Evolutionary conservation across 1,284 basidiomycete genomes (phyloP), one percentile per base, ranked within the genome.

Genomic region (Cryptococcus amylolentus): DNA sequence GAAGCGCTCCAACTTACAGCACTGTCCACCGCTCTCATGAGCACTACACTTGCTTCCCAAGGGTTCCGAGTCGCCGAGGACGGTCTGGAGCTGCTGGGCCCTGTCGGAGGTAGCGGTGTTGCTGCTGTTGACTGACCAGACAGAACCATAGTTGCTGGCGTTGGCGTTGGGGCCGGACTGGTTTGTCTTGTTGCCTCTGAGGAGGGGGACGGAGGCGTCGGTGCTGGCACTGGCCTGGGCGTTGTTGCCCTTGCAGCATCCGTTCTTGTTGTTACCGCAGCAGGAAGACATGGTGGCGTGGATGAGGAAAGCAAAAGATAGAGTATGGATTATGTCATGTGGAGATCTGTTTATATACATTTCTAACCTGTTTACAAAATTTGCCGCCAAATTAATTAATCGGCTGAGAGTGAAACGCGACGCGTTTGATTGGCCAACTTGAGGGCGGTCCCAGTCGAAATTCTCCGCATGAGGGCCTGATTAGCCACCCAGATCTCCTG

Each of bases 31-130:
- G 10, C 57, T 62, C 28, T 63, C 59, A 41, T 63, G 61, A 39
- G 68, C 71, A 16, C 66, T 71, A 52, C 73, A 76, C 61, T 76
- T 76, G 56, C 66, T 65, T 27, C 52, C 61, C n/a, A 76, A 61
- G 3, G 73, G 72, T 53, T 72, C 65, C 16, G 64, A 59, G 54
- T 68, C 61, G 4, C 62, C 62, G 20, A 76, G 54, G 3, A 76
- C 61, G 39, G 60, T 58, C 43, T 69, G 56, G 37, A 76, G 56
- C 51, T 67, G 63, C 42, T 68, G 62, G 38, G 57, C 57, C 35
- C 66, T 49, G n/a, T 55, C 53, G 7, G 27, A 14, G 35, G 31
- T 44, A 5, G 7, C 18, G 14, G 53, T 50, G 14, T 47, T 37
- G 7, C 45, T 12, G 37, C 56, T 55, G 37, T 58, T 57, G 23